Base-by-base conservation (phyloP, 1,284 basidiomycete genomes). In the Macrocystidia cucumis region DNA sequence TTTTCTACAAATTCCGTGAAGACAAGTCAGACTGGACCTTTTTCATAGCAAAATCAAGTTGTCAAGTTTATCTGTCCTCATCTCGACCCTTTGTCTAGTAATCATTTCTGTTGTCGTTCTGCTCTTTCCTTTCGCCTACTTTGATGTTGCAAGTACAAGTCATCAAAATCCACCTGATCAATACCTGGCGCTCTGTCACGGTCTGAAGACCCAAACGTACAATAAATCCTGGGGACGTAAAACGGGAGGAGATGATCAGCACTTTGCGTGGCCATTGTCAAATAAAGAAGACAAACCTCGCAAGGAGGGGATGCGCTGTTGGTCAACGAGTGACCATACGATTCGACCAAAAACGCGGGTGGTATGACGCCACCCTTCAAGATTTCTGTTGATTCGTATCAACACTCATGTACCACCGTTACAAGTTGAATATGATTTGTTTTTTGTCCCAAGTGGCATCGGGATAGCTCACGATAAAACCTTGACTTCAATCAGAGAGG, bases 141-240 rank as follows among this genome's bases (percentile, higher is more conserved):
- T 56, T 57, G 53, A 55, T 60, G 48, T 59, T 62, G 57, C 60
- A 64, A 65, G 63, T 66, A 59, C 56, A 57, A 59, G 55, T 40
- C 67, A 34, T 34, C 11, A n/a, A 17, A 5, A 17, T 18, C 14
- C 12, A 19, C 20, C 20, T 4, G n/a, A 6, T 5, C 18, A 11
- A 19, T 33, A 19, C 12, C 17, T n/a, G 20, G 6, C 2, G 3
- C 16, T 32, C 3, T 13, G 20, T 17, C 9, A 3, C 30, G 6
- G 14, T 13, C 9, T 9, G 9, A 11, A 20, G 7, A n/a, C n/a
- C n/a, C n/a, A n/a, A n/a, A n/a, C 13, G 30, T 8, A 20, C 19
- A 21, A 32, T 6, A 32, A 5, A 32, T 32, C 19, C 23, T 20
- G 13, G 7, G 30, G 23, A 20, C n/a, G 30, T 20, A 6, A 21